Base-by-base conservation (phyloP, 2,329 filamentous ascomycete genomes). In the Neofusicoccum umdonicola region DNA sequence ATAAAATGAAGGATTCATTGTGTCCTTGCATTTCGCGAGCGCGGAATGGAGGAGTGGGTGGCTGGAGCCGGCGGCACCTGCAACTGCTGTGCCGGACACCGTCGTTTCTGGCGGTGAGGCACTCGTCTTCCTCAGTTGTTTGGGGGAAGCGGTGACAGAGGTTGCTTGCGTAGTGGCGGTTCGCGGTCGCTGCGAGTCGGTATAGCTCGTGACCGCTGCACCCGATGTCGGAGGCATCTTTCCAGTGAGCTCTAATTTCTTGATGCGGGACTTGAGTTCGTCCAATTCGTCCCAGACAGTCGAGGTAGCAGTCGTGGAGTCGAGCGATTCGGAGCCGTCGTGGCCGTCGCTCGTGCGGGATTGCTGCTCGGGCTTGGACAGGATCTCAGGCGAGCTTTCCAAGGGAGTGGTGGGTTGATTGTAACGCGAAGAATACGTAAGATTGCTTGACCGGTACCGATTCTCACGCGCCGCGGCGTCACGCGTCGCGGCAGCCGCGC, bases 261-360 rank as follows among this genome's bases (percentile, higher is more conserved):
- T 89, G 70, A 99, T 97, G 35, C 95, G 88, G 45, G 92, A 95
- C 76, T 98, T 98, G 52, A 99, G 81, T 68, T 98, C 95, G 71
- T 98, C 95, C 34, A 99, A 80, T 77, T 99, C 95, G 74, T 98
- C 95, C 95, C 95, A 99, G 2, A 99, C 92, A 0, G 93, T 97
- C 1, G 93, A 96, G 12, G 93, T 92, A 1, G 92, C 92, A 1
- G 90, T 93, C 0, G 92, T 95, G 0, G 95, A 98, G 39, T 90
- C 84, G 0, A 90, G 94, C 0, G 95, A 98, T 71, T 95, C 92
- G 0, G 92, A 93, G 27, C 72, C 75, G 27, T 76, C 75, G 47
- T 56, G 35, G 37, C 37, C 48, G 41, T 60, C 42, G 56, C 56
- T 60, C 41, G 42, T 60, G 35, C 27, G 51, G 17, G 54, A 50